phyloP scores from a whole-genome alignment of 129 eudicot species.

The Kitagawia praeruptora region DNA sequence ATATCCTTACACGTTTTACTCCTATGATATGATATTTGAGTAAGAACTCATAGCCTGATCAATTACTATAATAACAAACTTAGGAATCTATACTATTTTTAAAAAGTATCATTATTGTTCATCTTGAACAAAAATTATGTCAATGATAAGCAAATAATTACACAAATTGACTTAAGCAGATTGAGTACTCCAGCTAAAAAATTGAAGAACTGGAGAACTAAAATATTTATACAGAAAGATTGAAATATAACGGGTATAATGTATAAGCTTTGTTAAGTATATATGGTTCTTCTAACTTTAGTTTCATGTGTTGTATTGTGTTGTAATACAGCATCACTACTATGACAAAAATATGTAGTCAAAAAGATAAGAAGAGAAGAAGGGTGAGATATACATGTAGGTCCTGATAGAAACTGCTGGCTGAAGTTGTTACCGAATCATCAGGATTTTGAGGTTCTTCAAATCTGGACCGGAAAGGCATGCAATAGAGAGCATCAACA shows the following conservation, averaged over 20 bases:
- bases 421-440: not conserved
- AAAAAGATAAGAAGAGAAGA: not conserved
- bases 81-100: no score
- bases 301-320: not conserved
- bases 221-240: not conserved
- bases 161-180: not conserved
- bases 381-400: not conserved
- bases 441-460: not conserved
- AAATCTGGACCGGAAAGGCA: not conserved
- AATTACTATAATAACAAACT: no score
- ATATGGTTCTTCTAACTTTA: not conserved
- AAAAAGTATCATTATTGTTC: no score
- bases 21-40: not conserved
- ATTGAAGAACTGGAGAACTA: no score
- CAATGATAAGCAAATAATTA: not conserved
- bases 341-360: not conserved
- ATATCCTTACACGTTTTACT: no score
- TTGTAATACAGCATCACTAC: not conserved
- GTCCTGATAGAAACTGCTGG: constrained; percentile 5
- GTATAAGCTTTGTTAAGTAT: not conserved
- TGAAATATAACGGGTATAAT: not conserved
- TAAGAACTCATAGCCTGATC: not conserved
- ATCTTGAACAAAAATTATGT: not conserved
- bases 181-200: not conserved
- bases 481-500: not conserved